These are phyloP conservation scores for Coemansia sp. DNA, from an alignment of 192 early-diverging fungal genomes.

Conservation along the genomic window DNA sequence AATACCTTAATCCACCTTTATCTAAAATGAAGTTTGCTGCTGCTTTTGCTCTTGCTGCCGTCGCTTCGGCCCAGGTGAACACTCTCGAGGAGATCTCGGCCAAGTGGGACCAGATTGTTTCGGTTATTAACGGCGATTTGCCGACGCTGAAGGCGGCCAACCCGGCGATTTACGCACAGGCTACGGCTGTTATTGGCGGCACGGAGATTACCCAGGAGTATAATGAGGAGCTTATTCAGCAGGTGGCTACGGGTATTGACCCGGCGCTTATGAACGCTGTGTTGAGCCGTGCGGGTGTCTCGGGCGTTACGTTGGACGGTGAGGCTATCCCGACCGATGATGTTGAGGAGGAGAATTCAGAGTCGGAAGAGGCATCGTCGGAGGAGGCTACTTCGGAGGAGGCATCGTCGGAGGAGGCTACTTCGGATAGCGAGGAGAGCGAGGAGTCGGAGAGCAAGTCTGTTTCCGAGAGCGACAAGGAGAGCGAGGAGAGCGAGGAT, in stretches of 20 bases:
- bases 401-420: neutral
- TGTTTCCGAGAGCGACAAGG: neutral
- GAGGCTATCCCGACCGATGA: conserved; percentile 12
- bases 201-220: conserved; percentile 30
- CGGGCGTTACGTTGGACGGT: conserved; percentile 42
- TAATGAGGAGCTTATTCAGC: conserved; percentile 36
- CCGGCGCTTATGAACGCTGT: conserved; percentile 49
- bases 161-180: conserved; percentile 32
- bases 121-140: conserved; percentile 41
- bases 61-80: conserved; percentile 18
- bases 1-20: neutral
- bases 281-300: conserved; percentile 40
- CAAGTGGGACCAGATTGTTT: conserved; percentile 36
- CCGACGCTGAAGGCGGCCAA: conserved; percentile 36
- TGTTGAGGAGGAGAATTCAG: neutral
- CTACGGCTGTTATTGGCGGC: conserved; percentile 46
- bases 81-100: conserved; percentile 34
- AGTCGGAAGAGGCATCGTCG: no score
- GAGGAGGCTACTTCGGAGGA: neutral
- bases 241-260: conserved; percentile 45
- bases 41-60: conserved; percentile 23
- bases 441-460: neutral
- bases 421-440: neutral
- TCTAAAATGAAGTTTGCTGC: conserved; percentile 38
- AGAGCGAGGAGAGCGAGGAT: neutral